A percentile compares a stretch with the other conserved stretches of the same genome.
Evolutionary conservation across 106 monocot genomes (phyloP).

Genomic region (Agapanthus africanus): DNA sequence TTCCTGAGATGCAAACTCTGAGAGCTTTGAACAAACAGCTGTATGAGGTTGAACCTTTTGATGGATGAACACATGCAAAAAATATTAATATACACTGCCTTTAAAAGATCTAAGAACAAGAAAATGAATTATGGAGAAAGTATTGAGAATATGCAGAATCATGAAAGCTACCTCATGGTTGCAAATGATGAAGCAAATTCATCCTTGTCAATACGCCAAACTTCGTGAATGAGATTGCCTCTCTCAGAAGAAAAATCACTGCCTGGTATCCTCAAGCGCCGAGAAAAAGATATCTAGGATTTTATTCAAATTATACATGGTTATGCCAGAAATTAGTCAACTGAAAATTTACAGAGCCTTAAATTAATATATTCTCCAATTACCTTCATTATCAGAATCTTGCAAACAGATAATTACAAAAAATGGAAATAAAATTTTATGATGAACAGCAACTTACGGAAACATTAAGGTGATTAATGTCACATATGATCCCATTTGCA

Average conservation of each 20-base stretch:
- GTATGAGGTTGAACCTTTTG: slow-evolving; percentile 67
- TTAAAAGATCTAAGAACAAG: not conserved
- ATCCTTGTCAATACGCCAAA: slow-evolving; percentile 93
- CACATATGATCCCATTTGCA: slow-evolving; percentile 65
- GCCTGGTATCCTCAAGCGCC: slow-evolving; percentile 68
- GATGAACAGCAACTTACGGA: slow-evolving; percentile 39
- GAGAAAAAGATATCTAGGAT: slow-evolving; percentile 58
- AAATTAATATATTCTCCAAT: not conserved
- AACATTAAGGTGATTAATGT: slow-evolving; percentile 33
- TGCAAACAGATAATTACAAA: not conserved
- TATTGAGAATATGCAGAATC: not conserved
- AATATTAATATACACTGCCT: not conserved
- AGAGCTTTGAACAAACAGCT: slow-evolving; percentile 57
- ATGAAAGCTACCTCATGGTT: slow-evolving; percentile 61
- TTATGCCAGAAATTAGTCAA: not conserved
- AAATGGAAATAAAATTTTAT: slow-evolving; percentile 6
- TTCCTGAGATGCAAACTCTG: slow-evolving; percentile 54
- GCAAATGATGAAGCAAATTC: slow-evolving; percentile 74
- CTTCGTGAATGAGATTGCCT: slow-evolving; percentile 31
- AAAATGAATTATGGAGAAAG: not conserved
- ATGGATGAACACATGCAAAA: slow-evolving; percentile 13
- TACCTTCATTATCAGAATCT: not conserved
- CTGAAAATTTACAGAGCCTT: not conserved
- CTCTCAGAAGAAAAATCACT: slow-evolving; percentile 26
- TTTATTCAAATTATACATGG: not conserved